Evolutionary conservation across 2,329 filamentous ascomycete genomes (phyloP), one percentile per base, ranked within the genome.

Genomic region (Pseudogymnoascus verrucosus): DNA sequence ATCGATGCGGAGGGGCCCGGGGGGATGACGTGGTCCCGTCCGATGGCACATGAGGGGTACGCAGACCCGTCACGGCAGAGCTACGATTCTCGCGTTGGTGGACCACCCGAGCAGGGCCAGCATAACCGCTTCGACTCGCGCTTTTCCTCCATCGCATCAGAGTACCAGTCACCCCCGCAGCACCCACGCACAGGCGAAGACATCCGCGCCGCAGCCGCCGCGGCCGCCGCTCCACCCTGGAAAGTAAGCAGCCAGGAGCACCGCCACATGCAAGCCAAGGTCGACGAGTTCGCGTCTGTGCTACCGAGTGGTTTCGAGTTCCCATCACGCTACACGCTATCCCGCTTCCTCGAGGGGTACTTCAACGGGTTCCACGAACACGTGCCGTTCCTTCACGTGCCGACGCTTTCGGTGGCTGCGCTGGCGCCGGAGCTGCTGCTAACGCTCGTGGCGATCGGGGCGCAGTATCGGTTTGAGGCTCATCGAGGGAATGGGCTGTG

Each of bases 301-400:
- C 73, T 88, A 21, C 83, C 86, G 0, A 77, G 75, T 62, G 84
- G 85, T 68, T 90, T 90, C 67, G 80, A 84, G 2, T 83, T 90
- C 60, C 88, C 88, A 1, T 89, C 87, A 4, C 82, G 88, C 2
- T 82, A 89, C 67, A 89, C 88, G 0, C 72, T 90, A 28, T 86
- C 85, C 2, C 77, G 88, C 36, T 90, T 90, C 66, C 74, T 90
- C 34, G 86, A 89, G 64, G 87, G 87, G 1, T 91, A 89, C 68
- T 82, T 89, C 62, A 84, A 81, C 64, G 87, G 87, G 0, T 89
- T 90, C 64, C 79, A 85, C 64, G 78, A 82, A 26, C 81, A 84
- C 65, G 77, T 85, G 42, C 83, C 82, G 0, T 84, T 90, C 65
- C 76, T 91, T 28, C 88, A 91, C 71, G 76, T 89, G 4, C 84